These are phyloP conservation scores for Chlorella vulgaris DNA, from an alignment of 139 green algal genomes.

Conservation along the genomic window DNA sequence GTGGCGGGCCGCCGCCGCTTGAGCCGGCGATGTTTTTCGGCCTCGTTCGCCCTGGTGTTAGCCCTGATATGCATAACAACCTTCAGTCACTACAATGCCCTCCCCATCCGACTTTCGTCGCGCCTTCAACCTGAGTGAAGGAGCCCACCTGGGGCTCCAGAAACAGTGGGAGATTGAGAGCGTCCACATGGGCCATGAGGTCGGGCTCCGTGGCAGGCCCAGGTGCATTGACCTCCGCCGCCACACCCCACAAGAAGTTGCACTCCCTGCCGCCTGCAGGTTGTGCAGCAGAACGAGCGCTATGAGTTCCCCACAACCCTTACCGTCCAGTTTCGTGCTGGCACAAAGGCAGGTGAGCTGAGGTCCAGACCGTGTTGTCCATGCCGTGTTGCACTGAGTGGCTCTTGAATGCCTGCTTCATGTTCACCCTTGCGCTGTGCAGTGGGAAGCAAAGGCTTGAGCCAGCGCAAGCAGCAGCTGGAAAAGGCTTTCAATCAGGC, in stretches of 20 bases:
- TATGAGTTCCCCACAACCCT: constrained; percentile 32
- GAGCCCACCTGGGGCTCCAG: not conserved
- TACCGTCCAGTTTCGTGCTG: not conserved
- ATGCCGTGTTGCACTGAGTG: no score
- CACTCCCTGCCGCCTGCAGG: not conserved
- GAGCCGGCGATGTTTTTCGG: no score
- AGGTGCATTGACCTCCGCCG: no score
- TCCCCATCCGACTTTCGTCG: constrained; percentile 5
- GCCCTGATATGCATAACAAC: no score
- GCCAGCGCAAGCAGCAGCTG: not conserved
- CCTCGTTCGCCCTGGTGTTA: no score
- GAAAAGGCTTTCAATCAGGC: not conserved
- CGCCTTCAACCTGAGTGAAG: not conserved
- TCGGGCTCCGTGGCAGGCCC: no score
- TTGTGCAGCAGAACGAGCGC: not conserved
- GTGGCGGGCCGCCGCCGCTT: no score
- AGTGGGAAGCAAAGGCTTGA: not conserved
- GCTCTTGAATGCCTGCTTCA: no score
- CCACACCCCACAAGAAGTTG: not conserved
- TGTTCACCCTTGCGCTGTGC: no score
- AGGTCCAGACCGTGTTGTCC: no score
- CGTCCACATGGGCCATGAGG: not conserved
- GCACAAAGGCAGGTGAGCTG: not conserved
- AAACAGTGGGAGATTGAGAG: not conserved
- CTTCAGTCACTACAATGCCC: not conserved